Conservation (phyloP, 495 filamentous ascomycete species). For the Penicillium mononematosum region DNA sequence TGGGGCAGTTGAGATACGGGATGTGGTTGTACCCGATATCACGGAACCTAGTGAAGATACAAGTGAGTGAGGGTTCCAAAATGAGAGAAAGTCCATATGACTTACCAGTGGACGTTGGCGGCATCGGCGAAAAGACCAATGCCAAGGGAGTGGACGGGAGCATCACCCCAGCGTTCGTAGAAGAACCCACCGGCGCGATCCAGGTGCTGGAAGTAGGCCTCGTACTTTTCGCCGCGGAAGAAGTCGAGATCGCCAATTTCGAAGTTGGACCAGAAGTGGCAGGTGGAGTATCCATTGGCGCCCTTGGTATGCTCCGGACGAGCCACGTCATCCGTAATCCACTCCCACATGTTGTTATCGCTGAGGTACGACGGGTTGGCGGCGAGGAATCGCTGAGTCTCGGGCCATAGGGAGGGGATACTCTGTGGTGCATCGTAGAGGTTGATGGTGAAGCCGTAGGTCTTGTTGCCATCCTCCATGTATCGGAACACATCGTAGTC, state of each 20-base stretch:
- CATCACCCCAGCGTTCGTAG: conserved; percentile 98
- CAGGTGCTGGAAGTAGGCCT: conserved; percentile 94
- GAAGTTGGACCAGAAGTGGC: conserved; percentile 99
- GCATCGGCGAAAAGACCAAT: conserved; percentile 89
- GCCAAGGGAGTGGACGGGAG: conserved; percentile 95
- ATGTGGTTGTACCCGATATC: conserved; percentile 99
- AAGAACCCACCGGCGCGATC: conserved; percentile 97
- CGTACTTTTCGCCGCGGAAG: conserved; percentile 87
- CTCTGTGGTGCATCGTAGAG: conserved; percentile 87
- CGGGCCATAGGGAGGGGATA: conserved; percentile 91
- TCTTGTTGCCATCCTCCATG: conserved; percentile 97
- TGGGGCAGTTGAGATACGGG: conserved; percentile 98
- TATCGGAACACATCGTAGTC: conserved; percentile 99
- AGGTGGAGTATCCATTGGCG: conserved; percentile 95
- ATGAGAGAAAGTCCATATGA: conserved; percentile 15
- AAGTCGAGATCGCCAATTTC: conserved; percentile 96
- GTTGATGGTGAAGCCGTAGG: conserved; percentile 98
- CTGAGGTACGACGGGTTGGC: conserved; percentile 79
- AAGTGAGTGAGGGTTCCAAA: conserved; percentile 15
- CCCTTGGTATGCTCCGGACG: conserved; percentile 76
- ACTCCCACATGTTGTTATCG: conserved; percentile 79
- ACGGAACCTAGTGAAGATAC: conserved; percentile 70
- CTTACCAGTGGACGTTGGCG: conserved; percentile 91
- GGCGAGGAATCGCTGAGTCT: conserved; percentile 83
- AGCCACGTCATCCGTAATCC: conserved; percentile 75